Conservation (phyloP, 495 filamentous ascomycete genomes). For the Penicillium lividum region DNA sequence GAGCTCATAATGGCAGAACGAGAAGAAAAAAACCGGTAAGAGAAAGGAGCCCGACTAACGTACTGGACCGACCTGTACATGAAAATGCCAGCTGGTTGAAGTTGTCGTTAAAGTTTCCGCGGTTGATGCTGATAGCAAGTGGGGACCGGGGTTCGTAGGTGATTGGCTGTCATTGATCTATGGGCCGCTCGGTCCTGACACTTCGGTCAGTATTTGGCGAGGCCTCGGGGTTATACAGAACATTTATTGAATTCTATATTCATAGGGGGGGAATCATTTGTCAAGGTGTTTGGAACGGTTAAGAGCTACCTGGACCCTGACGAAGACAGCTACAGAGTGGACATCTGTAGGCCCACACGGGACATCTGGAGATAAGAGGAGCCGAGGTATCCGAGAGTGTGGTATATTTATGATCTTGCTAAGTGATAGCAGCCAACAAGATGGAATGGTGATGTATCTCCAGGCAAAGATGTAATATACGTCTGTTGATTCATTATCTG, state of each 20-base stretch:
- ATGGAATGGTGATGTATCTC: too few species aligned
- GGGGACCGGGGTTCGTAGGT: constrained; percentile 14
- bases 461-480: too few species aligned
- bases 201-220: not conserved
- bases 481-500: too few species aligned
- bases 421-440: too few species aligned
- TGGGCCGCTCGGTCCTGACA: not conserved
- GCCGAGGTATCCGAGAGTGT: too few species aligned
- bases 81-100: constrained; percentile 7
- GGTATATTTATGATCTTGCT: too few species aligned
- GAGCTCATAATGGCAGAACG: constrained; percentile 24
- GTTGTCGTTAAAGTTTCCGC: constrained; percentile 8
- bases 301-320: too few species aligned
- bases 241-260: not conserved
- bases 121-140: constrained; percentile 15
- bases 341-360: too few species aligned
- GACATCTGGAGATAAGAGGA: too few species aligned
- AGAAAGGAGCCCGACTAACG: not conserved
- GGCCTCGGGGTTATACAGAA: not conserved
- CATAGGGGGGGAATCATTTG: too few species aligned
- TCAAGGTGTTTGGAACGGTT: too few species aligned
- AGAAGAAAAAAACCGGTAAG: not conserved
- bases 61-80: constrained; percentile 6
- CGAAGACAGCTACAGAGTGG: too few species aligned
- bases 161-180: constrained; percentile 26